Base-by-base conservation (phyloP, 2,329 filamentous ascomycete species). In the Talaromyces sp. region DNA sequence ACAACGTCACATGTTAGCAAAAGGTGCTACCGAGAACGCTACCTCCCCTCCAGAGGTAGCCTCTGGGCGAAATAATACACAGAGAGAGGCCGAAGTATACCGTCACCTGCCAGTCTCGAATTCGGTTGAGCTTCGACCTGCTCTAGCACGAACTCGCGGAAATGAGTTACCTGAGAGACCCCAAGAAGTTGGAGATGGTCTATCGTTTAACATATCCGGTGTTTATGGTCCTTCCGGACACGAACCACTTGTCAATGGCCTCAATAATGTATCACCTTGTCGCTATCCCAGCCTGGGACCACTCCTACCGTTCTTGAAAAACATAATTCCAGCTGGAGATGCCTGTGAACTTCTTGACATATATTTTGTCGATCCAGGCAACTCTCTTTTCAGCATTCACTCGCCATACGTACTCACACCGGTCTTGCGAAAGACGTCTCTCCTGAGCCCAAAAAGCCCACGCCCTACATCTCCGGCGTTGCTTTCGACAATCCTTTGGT, bases 271-370 rank as follows among this genome's bases (percentile, higher is more conserved):
- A n/a, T 27, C 48, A 27, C 3, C 10, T 9, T 52, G 48, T 55
- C 31, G 53, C 14, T 55, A 55, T 27, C 3, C 24, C 3, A 38
- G 53, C 6, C 53, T 55, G 19, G 31, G 41, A 14, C 53, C 53
- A 17, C 31, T 55, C 1, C 63, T 80, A 19, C 76, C 75, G 0
- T 72, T 72, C 31, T 67, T 80, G 4, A 62, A 70, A 24, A 69
- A 72, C 50, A 75, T 78, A 52, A 69, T 81, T 48, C 70, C 74
- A 2, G 69, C 73, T 2, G 62, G 64, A 24, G 66, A 80, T 1
- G 80, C 79, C 0, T 80, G 77, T 56, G 76, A 81, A 27, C 72
- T 82, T 12, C 70, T 82, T 1, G 79, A 81, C 54, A 73, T 80
- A 1, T 82, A 79, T 63, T 74, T 82, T 61, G 75, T 75, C 11